phyloP scores from a whole-genome alignment of 495 filamentous ascomycete species.

The Articulospora tetracladia region DNA sequence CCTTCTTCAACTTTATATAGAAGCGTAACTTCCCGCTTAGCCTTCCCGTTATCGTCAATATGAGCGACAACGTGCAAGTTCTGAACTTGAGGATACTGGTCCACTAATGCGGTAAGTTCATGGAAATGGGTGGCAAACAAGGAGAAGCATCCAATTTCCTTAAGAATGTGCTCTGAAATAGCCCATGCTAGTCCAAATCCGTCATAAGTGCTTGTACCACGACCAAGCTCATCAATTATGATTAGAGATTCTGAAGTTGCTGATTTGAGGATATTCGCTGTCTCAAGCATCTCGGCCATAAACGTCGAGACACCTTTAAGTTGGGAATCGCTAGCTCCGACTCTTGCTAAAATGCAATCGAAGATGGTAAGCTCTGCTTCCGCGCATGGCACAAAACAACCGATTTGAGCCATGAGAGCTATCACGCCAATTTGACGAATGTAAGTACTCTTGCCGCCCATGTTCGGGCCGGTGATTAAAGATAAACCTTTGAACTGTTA shows the following conservation, averaged over 20 bases:
- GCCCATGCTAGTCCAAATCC: constrained; percentile 98
- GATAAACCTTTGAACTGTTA: not conserved
- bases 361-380: constrained; percentile 94
- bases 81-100: constrained; percentile 79
- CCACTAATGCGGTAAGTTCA: constrained; percentile 86
- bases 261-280: constrained; percentile 95
- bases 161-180: constrained; percentile 95
- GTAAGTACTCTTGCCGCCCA: constrained; percentile 98
- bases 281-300: constrained; percentile 99
- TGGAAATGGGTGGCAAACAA: constrained; percentile 99
- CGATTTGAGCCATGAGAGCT: constrained; percentile 94
- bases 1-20: constrained; percentile 95
- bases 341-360: constrained; percentile 94
- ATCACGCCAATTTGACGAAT: constrained; percentile 98
- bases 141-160: constrained; percentile 87
- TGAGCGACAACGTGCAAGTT: constrained; percentile 97
- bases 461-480: constrained; percentile 91
- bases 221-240: constrained; percentile 98
- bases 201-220: constrained; percentile 97
- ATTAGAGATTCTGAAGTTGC: constrained; percentile 92
- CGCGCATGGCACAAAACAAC: constrained; percentile 91
- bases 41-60: constrained; percentile 53
- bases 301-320: constrained; percentile 98
- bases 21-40: constrained; percentile 82
- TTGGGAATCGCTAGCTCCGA: constrained; percentile 92